Conservation (phyloP, 768 basidiomycete genomes). For the Naganishia vaughanmartiniae region DNA sequence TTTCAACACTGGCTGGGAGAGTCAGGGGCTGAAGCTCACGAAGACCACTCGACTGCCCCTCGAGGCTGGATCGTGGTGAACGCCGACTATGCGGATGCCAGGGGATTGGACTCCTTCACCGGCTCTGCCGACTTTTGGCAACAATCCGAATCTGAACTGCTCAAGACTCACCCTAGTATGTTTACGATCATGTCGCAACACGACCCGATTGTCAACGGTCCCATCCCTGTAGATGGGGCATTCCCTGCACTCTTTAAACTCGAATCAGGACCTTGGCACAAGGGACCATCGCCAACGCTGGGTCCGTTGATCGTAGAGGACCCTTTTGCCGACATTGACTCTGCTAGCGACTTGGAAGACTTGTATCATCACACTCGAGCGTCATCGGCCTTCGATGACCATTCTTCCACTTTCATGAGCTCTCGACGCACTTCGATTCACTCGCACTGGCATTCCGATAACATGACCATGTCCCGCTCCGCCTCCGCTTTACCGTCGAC, state of each 20-base stretch:
- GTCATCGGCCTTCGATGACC: slow-evolving; percentile 4
- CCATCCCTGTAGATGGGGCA: not conserved
- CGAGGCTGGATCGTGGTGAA: slow-evolving; percentile 32
- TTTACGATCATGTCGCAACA: not conserved
- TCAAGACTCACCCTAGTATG: slow-evolving; percentile 15
- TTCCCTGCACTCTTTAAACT: slow-evolving; percentile 11
- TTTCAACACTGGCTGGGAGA: slow-evolving; percentile 25
- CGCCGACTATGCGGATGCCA: not conserved
- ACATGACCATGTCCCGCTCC: slow-evolving; percentile 6
- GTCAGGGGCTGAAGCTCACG: not conserved
- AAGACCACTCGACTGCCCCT: not conserved
- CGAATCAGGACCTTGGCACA: slow-evolving; percentile 6
- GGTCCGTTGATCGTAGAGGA: slow-evolving; percentile 32
- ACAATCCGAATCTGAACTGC: slow-evolving; percentile 17
- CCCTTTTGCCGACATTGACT: slow-evolving; percentile 28
- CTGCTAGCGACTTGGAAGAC: slow-evolving; percentile 2
- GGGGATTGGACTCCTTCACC: not conserved
- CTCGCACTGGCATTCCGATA: slow-evolving; percentile 1
- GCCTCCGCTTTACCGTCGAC: not conserved
- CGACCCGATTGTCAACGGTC: not conserved
- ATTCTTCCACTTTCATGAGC: slow-evolving; percentile 5
- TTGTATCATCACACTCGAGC: slow-evolving; percentile 3
- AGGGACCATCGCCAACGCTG: slow-evolving; percentile 29
- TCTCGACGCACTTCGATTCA: slow-evolving; percentile 18
- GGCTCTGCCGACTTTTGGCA: slow-evolving; percentile 3